Evolutionary conservation across 1,284 basidiomycete species (phyloP), one percentile per base, ranked within the genome.

Genomic region (Filobasidium uniguttulatum): DNA sequence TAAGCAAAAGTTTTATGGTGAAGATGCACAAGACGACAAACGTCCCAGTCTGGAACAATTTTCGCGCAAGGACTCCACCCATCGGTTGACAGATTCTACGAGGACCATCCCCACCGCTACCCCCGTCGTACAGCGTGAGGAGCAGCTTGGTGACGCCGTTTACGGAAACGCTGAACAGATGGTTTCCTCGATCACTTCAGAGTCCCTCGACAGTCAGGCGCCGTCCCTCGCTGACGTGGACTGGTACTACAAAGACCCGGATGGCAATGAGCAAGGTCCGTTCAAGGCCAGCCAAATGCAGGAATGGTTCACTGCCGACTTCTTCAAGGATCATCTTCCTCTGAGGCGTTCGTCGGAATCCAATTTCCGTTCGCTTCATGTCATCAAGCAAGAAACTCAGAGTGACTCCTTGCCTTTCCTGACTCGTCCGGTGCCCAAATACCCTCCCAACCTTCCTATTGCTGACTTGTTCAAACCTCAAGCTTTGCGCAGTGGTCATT

Each of bases 281-380:
- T 98, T 97, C 75, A 76, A 77, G 36, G 88, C 85, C 23, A 78
- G 82, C 55, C 66, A 85, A 54, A 97, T 98, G 93, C 90, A 97
- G 71, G 86, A 87, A 59, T 97, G 93, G 93, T 85, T 82, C 66
- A 80, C 86, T 49, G 85, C 84, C 62, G 83, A 83, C 14, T 98
- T 94, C 72, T 96, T 98, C 65, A 74, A 78, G n/a, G 73, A 80
- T 40, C 81, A 87, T 55, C 75, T 97, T 26, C 78, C 85, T 30
- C 81, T 93, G 76, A 86, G 83, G 61, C 81, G 88, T 44, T 80
- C 66, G 36, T 46, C 55, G 26, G 69, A 73, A 50, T 58, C 57
- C 5, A 41, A 55, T 1, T 72, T 66, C 61, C 64, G 66, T 47
- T 63, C 66, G 10, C 62, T 72, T 6, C 57, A 64, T 35, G 65